Evolutionary conservation across 2,329 filamentous ascomycete genomes (phyloP), one percentile per base, ranked within the genome.

Genomic region (Ophiosphaerella korrae): DNA sequence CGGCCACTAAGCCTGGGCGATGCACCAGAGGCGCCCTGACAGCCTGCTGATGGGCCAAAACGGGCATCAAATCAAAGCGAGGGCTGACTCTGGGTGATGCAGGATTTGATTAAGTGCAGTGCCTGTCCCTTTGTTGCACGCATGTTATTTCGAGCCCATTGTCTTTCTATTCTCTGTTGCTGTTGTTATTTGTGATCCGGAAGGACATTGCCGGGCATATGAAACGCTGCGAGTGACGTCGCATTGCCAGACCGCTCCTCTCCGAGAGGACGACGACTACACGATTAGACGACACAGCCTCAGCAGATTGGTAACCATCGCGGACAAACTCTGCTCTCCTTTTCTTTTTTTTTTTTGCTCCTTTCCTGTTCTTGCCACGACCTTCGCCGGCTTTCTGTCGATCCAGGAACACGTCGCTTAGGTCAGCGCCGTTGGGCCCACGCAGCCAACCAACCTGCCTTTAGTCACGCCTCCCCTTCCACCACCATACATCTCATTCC

Each of bases 301-400:
- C 26, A 21, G 18, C 18, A 21, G 18, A 21, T 21, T 21, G 18
- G 5, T 21, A 21, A 21, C 18, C 18, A 21, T 2, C 18, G 18
- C 18, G 18, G 18, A 21, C 18, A 21, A 21, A 21, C 18, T 3
- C 18, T 21, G 18, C 3, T 26, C 16, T 39, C 3, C 18, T 8
- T 12, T 18, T 21, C 45, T 53, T 16, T 46, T 41, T 41, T 42
- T 43, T 14, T 18, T 18, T 12, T 32, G 41, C 41, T 48, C 23
- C 18, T 24, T 24, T 26, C 33, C 43, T 42, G 31, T 36, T 45
- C 48, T 62, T 53, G 56, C 57, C 62, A 63, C 63, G 49, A 48
- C 16, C 45, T 59, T 66, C 59, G 42, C 47, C 52, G 52, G 53
- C 34, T 46, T 65, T 63, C 55, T 48, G 39, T 49, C 44, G 46